phyloP scores from a whole-genome alignment of 2,329 filamentous ascomycete genomes.

The Botrytis sinoallii region DNA sequence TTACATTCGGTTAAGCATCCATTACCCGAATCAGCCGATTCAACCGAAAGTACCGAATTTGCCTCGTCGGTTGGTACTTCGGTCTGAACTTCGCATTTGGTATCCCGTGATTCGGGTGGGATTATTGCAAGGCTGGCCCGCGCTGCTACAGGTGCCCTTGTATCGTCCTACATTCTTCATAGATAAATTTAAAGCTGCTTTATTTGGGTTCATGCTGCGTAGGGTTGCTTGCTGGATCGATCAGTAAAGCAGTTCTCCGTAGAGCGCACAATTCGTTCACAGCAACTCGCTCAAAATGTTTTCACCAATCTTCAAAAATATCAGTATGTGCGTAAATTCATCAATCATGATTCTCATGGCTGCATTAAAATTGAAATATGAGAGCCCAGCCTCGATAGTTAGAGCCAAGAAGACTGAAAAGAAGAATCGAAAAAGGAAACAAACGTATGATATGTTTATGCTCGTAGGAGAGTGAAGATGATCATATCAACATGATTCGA shows the following conservation, averaged over 20 bases:
- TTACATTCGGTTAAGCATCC: neutral
- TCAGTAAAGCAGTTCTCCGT: neutral
- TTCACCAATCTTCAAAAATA: neutral
- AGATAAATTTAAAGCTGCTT: neutral
- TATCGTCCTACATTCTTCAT: neutral
- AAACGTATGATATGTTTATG: constrained; percentile 5
- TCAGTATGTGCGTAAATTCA: constrained; percentile 9
- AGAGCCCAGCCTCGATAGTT: neutral
- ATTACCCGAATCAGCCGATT: neutral
- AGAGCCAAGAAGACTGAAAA: neutral
- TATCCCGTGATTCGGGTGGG: neutral
- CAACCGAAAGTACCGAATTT: neutral
- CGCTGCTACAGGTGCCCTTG: no score
- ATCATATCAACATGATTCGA: neutral
- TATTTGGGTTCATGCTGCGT: neutral
- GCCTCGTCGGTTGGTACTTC: neutral
- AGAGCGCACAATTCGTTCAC: neutral
- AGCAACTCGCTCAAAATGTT: neutral
- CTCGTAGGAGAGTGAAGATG: neutral
- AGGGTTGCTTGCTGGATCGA: neutral
- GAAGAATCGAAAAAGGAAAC: neutral
- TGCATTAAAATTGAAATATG: constrained; percentile 12
- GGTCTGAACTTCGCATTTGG: neutral
- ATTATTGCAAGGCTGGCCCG: neutral
- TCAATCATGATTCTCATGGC: constrained; percentile 12